phyloP scores from a whole-genome alignment of 2,329 filamentous ascomycete genomes.

The Berkeleyomyces basicola region DNA sequence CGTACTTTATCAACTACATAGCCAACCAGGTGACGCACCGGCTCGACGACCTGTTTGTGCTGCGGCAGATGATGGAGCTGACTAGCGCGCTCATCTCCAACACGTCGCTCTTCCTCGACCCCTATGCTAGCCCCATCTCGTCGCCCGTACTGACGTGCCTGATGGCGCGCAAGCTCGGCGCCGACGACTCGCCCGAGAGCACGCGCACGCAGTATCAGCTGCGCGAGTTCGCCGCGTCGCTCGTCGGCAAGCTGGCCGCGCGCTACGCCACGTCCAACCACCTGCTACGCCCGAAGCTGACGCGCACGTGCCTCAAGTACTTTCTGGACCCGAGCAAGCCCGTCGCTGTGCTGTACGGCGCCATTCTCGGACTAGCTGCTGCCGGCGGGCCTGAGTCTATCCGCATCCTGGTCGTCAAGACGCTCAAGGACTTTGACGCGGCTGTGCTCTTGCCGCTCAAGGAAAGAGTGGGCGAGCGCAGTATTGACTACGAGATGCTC shows the following conservation, averaged over 20 bases:
- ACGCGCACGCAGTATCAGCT: slow-evolving; percentile 56
- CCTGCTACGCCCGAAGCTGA: slow-evolving; percentile 72
- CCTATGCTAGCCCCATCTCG: slow-evolving; percentile 49
- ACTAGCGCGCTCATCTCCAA: slow-evolving; percentile 74
- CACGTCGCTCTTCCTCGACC: slow-evolving; percentile 53
- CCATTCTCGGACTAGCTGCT: slow-evolving; percentile 61
- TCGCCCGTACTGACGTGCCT: slow-evolving; percentile 85
- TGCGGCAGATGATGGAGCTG: slow-evolving; percentile 86
- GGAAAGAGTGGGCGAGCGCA: slow-evolving; percentile 30
- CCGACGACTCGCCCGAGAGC: slow-evolving; percentile 34
- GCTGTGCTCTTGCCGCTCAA: slow-evolving; percentile 36
- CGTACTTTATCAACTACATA: slow-evolving; percentile 93
- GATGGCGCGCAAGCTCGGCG: slow-evolving; percentile 58
- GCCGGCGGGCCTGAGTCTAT: slow-evolving; percentile 52
- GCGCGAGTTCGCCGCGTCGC: slow-evolving; percentile 65
- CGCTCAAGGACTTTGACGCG: slow-evolving; percentile 36
- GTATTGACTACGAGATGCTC: slow-evolving; percentile 38
- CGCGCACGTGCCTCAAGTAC: slow-evolving; percentile 80
- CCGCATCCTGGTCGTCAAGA: slow-evolving; percentile 38
- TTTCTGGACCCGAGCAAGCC: slow-evolving; percentile 78
- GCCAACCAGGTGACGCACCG: slow-evolving; percentile 91
- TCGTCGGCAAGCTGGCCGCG: slow-evolving; percentile 61
- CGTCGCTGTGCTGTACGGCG: slow-evolving; percentile 74
- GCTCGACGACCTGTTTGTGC: slow-evolving; percentile 73
- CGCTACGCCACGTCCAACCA: slow-evolving; percentile 71